Evolutionary conservation across 305 asterid genomes (phyloP), one percentile per base, ranked within the genome.

Genomic region (Fraxinus nigra): DNA sequence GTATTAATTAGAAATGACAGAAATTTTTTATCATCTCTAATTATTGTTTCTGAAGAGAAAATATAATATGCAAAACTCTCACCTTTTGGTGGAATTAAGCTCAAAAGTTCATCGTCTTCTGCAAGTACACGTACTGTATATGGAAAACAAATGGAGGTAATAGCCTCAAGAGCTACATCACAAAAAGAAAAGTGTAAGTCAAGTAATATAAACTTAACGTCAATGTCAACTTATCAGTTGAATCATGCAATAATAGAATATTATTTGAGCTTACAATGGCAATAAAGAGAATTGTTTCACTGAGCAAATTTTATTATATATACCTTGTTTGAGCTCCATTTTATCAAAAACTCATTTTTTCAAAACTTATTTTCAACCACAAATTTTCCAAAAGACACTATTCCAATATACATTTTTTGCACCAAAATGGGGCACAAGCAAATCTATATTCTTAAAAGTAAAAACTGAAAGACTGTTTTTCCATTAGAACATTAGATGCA

Each of bases 81-180:
- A 95, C 99, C 97, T 90, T 86, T 92, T 63, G 88, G 89, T 72
- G 89, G 89, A 86, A 95, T 90, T 82, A 90, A 85, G 78, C 88
- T 84, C 79, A 95, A 78, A 77, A 92, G 84, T 81, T 86, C 89
- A 72, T 89, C 91, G 26, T 75, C 80, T 83, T 88, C 93, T 1
- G 82, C 84, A 72, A 92, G 90, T 28, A 88, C 72, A 76, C 84
- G 91, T 78, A 87, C 81, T 0, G 89, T 82, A 84, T 86, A 92
- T 79, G 91, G 82, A 74, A 83, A 90, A 37, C 65, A 81, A 84
- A 91, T 87, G 77, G 86, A 90, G 77, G 72, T 88, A 61, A 87
- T 87, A 80, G 98, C 98, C 87, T 92, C 94, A 7, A 86, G 89
- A 87, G 99, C 98, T 95, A 87, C 91, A 93, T 81, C 82, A 86